Evolutionary conservation across 495 filamentous ascomycete species (phyloP), one percentile per base, ranked within the genome.

Genomic region (Sabuloglossum arenarium): DNA sequence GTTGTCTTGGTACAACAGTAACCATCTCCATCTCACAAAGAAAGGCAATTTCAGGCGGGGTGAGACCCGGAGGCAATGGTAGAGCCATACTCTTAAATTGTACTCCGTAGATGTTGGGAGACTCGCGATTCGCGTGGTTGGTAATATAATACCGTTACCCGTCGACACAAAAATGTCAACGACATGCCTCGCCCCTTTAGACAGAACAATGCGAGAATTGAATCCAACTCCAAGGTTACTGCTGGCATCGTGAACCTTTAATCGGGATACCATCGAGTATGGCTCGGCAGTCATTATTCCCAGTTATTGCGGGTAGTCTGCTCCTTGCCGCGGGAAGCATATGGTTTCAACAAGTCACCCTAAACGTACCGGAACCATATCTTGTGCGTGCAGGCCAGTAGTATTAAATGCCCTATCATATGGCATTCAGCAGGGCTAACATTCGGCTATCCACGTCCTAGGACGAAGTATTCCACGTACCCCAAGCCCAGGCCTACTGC

Each of bases 11-110:
- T 42, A 97, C 78, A 11, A 98, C 77, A 1, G 89, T 94, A 47
- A 98, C 84, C 62, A 83, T 76, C 69, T 95, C 88, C 86, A 95
- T 95, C 70, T 98, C 91, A 67, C 89, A 93, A 47, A 96, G 76
- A 68, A 97, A 98, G 62, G 88, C 85, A 45, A 95, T 82, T 71
- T 98, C 91, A 60, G 83, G 71, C 57, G 90, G 87, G 56, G 85
- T 86, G 24, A 94, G 78, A 69, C 88, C 88, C 59, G 82, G 78
- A 27, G 82, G 85, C 34, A 90, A 72, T 55, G 85, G 85, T 55
- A 89, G 79, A 30, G 88, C 88, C 88, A 95, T 95, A 58, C 23
- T 29, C 42, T 56, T 34, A 52, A n/a, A n/a, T 14, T 25, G 34
- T 42, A 9, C n/a, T 37, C 47, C 47, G 47, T 39, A 8, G n/a